phyloP scores from a whole-genome alignment of 2,329 filamentous ascomycete species.

The Aspergillus quadrilineatus region DNA sequence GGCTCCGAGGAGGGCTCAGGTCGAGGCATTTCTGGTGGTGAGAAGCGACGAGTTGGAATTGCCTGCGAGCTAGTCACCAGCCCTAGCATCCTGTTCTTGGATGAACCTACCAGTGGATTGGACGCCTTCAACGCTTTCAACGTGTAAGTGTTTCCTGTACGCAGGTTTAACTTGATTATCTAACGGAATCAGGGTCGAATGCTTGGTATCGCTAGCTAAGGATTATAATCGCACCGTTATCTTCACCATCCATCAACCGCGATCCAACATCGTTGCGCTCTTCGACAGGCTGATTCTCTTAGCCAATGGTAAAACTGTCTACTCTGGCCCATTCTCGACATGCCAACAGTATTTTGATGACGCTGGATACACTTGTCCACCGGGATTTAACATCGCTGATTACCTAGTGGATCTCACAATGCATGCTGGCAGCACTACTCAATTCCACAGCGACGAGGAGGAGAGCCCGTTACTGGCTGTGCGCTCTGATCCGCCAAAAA shows the following conservation, averaged over 20 bases:
- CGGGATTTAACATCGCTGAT: conserved; percentile 98
- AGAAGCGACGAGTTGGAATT: conserved; percentile 94
- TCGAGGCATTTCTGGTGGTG: conserved; percentile 92
- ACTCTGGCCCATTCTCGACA: conserved; percentile 82
- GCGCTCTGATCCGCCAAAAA: conserved; percentile 60
- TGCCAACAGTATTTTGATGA: conserved; percentile 92
- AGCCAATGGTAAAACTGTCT: conserved; percentile 85
- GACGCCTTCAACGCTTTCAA: conserved; percentile 99
- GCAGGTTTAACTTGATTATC: background rate
- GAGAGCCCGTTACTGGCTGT: conserved; percentile 56
- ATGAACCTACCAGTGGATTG: conserved; percentile 93
- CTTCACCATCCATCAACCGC: conserved; percentile 96
- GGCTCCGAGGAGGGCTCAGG: conserved; percentile 93
- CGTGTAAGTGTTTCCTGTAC: conserved; percentile 48
- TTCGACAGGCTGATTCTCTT: conserved; percentile 93
- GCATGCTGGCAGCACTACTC: conserved; percentile 69
- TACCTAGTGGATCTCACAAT: conserved; percentile 97
- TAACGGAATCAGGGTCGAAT: conserved; percentile 62
- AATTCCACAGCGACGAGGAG: conserved; percentile 56
- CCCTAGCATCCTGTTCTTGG: conserved; percentile 93
- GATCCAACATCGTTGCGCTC: conserved; percentile 95
- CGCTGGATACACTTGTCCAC: conserved; percentile 87
- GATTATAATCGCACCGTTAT: conserved; percentile 96
- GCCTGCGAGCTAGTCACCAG: conserved; percentile 97
- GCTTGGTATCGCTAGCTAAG: conserved; percentile 89